Conservation (phyloP, 345 rosid genomes). For the Salix suchowensis region DNA sequence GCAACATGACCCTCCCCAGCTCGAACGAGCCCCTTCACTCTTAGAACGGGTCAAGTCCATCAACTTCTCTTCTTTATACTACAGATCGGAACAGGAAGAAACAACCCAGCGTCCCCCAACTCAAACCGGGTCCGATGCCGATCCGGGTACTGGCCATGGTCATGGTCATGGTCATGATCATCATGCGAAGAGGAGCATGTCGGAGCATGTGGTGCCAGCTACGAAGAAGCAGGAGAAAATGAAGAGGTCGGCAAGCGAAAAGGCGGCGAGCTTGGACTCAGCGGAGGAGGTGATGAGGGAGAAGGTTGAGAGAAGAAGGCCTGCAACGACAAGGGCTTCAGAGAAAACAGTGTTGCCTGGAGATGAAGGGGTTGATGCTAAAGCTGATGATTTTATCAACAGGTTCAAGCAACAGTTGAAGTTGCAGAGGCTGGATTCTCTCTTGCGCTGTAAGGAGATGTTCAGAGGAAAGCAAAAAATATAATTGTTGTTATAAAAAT, state of each 20-base stretch:
- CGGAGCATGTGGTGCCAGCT: slow-evolving; percentile 28
- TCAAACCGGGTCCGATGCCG: slow-evolving; percentile 9
- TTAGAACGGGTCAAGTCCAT: slow-evolving; percentile 18
- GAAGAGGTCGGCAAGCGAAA: slow-evolving; percentile 73
- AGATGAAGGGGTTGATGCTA: slow-evolving; percentile 38
- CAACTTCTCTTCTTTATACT: slow-evolving; percentile 2
- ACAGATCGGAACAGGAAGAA: background rate
- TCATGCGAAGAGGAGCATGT: slow-evolving; percentile 36
- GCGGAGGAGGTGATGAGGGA: slow-evolving; percentile 20
- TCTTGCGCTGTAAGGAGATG: slow-evolving; percentile 35
- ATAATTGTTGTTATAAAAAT: slow-evolving; percentile 53
- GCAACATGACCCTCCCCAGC: background rate
- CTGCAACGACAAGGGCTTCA: slow-evolving; percentile 11
- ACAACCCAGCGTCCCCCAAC: background rate
- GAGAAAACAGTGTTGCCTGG: slow-evolving; percentile 16
- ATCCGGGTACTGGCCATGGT: background rate
- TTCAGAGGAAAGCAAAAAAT: slow-evolving; percentile 11
- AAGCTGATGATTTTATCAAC: slow-evolving; percentile 55
- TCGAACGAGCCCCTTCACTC: slow-evolving; percentile 7
- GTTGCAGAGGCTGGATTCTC: slow-evolving; percentile 51
- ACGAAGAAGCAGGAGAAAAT: slow-evolving; percentile 28
- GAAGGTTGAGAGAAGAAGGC: slow-evolving; percentile 10
- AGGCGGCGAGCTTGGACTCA: slow-evolving; percentile 10
- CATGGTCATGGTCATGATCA: background rate
- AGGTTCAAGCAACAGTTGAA: slow-evolving; percentile 41